Evolutionary conservation across 768 basidiomycete genomes (phyloP), one percentile per base, ranked within the genome.

Genomic region (Suillus paluster): DNA sequence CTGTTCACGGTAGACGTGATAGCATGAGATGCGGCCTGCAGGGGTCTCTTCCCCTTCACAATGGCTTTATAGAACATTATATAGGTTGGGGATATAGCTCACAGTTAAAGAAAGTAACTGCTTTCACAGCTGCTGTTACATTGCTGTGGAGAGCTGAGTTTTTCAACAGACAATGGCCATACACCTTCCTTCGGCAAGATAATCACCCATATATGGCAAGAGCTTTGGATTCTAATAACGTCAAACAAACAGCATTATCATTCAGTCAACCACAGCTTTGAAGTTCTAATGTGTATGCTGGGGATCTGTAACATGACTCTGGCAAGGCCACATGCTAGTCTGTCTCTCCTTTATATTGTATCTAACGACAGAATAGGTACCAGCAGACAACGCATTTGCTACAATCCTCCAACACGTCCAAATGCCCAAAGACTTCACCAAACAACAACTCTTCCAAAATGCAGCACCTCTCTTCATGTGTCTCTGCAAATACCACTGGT

Each of bases 301-400:
- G n/a, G 89, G 89, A 6, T 68, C 77, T 3, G 75, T 89, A 66
- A 72, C 70, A 23, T 88, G 89, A 3, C 74, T 83, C 6, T 90
- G 85, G 86, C 81, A 86, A 62, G 90, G 90, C 5, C 78, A 84
- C 21, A 80, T 88, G 72, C 74, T 86, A 60, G 88, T 90, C 58
- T 61, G 86, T 82, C 5, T 21, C 39, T 42, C 0, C 11, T 12
- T 4, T 17, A 30, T 14, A 0, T 27, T 8, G 38, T 5, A 46
- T 63, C 58, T 66, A 19, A 66, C 27, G 14, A 23, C 5, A 27
- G 0, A 2, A 52, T 10, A 75, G 73, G n/a, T 59, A 38, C 71
- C 71, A 2, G 68, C 74, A 17, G 62, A 65, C 3, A 8, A 1
- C 36, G 61, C 64, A 14, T 64, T 74, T 19, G 63, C 36, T 21